Evolutionary conservation across 306 rosid genomes (phyloP).

Genomic region (Gynostemma pentaphyllum): DNA sequence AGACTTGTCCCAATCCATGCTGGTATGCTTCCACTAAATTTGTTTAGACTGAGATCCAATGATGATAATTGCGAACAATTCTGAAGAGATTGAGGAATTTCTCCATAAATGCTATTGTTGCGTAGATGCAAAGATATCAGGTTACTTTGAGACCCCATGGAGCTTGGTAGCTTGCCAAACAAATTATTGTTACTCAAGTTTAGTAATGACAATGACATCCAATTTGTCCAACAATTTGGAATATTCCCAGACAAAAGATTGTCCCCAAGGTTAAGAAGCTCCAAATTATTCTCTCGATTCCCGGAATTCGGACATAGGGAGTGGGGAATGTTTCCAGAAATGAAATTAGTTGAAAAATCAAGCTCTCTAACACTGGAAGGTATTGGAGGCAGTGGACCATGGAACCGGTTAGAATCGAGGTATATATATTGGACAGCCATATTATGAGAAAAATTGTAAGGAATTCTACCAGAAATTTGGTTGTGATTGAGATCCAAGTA

Average conservation of each 20-base stretch:
- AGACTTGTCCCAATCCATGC: too few relatives aligned
- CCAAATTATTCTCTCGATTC: background rate
- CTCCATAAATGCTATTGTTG: slow-evolving; percentile 15
- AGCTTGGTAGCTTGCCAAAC: slow-evolving; percentile 15
- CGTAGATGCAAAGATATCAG: slow-evolving; percentile 7
- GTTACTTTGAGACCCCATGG: slow-evolving; percentile 1
- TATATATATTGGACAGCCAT: background rate
- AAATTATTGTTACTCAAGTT: slow-evolving; percentile 15
- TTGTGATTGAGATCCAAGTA: slow-evolving; percentile 2
- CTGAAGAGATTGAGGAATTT: slow-evolving; percentile 6
- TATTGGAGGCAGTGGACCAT: background rate
- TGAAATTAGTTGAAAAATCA: slow-evolving; percentile 3
- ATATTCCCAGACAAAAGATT: slow-evolving; percentile 9
- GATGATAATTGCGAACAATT: background rate
- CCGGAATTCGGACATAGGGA: background rate
- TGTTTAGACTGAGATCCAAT: background rate
- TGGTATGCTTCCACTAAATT: slow-evolving; percentile 12
- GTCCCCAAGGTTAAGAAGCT: background rate
- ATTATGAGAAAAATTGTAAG: background rate
- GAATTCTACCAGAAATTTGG: slow-evolving; percentile 3
- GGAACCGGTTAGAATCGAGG: background rate
- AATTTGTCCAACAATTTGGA: slow-evolving; percentile 9
- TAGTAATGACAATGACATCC: background rate
- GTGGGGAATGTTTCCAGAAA: background rate
- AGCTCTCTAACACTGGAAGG: background rate